Conservation (phyloP, 2,329 filamentous ascomycete species). For the Lachnellula hyalina region DNA sequence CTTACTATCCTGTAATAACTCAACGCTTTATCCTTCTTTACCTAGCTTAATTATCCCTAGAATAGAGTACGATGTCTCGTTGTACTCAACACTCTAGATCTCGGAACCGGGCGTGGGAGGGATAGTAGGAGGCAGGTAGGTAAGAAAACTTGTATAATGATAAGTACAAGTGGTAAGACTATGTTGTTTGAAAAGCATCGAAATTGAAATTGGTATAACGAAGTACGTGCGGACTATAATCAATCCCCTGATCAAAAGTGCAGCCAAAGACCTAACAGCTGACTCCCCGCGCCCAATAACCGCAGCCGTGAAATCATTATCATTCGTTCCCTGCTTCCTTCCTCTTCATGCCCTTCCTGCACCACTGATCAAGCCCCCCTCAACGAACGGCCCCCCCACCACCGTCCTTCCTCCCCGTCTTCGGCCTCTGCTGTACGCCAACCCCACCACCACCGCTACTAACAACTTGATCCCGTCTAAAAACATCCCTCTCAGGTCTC, state of each 20-base stretch:
- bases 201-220: too few relatives aligned
- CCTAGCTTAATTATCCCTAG: neutral
- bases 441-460: neutral
- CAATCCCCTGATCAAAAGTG: too few relatives aligned
- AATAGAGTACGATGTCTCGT: too few relatives aligned
- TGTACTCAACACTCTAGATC: too few relatives aligned
- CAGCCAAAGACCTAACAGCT: neutral
- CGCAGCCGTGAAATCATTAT: neutral
- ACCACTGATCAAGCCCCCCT: constrained; percentile 11
- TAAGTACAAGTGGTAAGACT: too few relatives aligned
- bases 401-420: constrained; percentile 2
- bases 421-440: constrained; percentile 3
- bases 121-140: too few relatives aligned
- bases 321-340: neutral
- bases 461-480: constrained; percentile 20
- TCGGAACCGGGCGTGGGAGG: too few relatives aligned
- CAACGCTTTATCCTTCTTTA: neutral
- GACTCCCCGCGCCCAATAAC: neutral
- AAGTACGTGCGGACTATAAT: too few relatives aligned
- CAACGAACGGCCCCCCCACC: constrained; percentile 13
- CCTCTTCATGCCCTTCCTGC: neutral
- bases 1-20: neutral
- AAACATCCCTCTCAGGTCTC: constrained; percentile 19
- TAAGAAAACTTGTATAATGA: too few relatives aligned
- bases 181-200: too few relatives aligned